Conservation (phyloP, 2,329 filamentous ascomycete species). For the Ophiostoma angusticollis region DNA sequence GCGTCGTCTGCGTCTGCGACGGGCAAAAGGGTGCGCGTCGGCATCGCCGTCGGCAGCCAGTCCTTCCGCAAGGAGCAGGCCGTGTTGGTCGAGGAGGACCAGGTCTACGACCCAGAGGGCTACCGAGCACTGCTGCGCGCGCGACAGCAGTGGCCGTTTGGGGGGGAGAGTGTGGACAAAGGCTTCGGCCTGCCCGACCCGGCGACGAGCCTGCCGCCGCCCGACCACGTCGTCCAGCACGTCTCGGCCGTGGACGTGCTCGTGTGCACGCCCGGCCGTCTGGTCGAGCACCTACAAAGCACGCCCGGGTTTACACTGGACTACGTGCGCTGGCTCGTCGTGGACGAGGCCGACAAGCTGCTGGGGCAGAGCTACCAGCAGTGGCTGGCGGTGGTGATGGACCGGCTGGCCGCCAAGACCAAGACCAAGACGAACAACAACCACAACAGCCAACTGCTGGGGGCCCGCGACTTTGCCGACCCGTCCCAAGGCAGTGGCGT, state of each 20-base stretch:
- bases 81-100: conserved; percentile 33
- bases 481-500: conserved; percentile 42
- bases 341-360: conserved; percentile 88
- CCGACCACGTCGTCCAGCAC: conserved; percentile 49
- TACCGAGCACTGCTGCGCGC: conserved; percentile 29
- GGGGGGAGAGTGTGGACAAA: conserved; percentile 30
- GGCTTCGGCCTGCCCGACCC: conserved; percentile 21
- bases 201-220: conserved; percentile 19
- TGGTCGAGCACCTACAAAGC: conserved; percentile 79
- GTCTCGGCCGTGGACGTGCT: conserved; percentile 72
- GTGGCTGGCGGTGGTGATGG: conserved; percentile 66
- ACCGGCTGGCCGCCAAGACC: conserved; percentile 28
- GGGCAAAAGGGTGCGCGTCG: too few relatives aligned
- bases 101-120: conserved; percentile 50
- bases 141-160: conserved; percentile 26
- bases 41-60: conserved; percentile 39
- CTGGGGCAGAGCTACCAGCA: conserved; percentile 87
- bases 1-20: conserved; percentile 31
- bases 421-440: conserved; percentile 23
- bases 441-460: too few relatives aligned
- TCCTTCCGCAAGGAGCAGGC: not conserved
- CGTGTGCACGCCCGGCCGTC: conserved; percentile 79
- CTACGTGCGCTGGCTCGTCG: conserved; percentile 73
- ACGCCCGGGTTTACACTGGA: conserved; percentile 72
- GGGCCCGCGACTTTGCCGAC: conserved; percentile 40